Conservation (phyloP, 192 early-diverging fungal species). For the Backusella macrospora region DNA sequence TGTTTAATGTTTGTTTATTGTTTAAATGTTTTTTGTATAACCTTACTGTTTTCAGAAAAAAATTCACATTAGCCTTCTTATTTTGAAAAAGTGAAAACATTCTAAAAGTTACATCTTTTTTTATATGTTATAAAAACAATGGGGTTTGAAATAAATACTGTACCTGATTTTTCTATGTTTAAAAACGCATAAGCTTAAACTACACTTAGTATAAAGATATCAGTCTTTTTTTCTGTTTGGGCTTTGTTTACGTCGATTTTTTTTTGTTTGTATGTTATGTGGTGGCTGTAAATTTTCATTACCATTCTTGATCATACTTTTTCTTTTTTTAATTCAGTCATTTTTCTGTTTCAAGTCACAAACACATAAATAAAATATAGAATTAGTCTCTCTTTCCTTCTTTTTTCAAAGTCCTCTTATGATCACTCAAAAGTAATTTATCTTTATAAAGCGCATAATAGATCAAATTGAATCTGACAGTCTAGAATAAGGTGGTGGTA, state of each 20-base stretch:
- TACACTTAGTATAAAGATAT: background rate
- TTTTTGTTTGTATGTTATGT: background rate
- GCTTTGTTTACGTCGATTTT: conserved; percentile 9
- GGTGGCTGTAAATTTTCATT: conserved; percentile 7
- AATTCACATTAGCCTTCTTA: background rate
- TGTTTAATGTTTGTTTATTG: background rate
- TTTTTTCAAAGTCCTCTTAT: no score
- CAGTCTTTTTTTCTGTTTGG: background rate
- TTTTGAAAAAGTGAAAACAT: background rate
- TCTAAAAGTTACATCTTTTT: background rate
- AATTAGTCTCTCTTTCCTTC: background rate
- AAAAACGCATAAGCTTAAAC: no score
- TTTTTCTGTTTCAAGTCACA: background rate
- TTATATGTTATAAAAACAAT: background rate
- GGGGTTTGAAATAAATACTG: background rate
- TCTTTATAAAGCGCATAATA: no score
- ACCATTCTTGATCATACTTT: conserved; percentile 1
- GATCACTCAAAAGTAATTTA: no score
- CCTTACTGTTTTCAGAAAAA: conserved; percentile 1
- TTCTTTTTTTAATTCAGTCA: background rate
- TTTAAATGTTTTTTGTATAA: conserved; percentile 7
- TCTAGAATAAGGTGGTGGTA: no score
- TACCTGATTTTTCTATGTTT: background rate
- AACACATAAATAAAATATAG: background rate
- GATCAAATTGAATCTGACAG: no score